Evolutionary conservation across 73 alveolate genomes (phyloP).

Genomic region (Paramecium pentaurelia): DNA sequence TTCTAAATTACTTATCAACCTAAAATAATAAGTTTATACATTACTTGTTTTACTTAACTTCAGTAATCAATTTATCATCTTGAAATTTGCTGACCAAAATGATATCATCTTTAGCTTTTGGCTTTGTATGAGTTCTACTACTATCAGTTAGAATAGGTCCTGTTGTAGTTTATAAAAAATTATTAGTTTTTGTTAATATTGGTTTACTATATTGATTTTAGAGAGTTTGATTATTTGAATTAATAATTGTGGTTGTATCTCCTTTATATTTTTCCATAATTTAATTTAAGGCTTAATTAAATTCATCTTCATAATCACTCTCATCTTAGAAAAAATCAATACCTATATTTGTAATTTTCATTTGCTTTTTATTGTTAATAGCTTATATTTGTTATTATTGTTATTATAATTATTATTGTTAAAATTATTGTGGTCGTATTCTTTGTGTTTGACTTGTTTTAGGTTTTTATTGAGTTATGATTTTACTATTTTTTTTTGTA

Average conservation of each 20-base stretch:
- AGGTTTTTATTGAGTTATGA: neutral
- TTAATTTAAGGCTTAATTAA: neutral
- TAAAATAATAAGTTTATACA: neutral
- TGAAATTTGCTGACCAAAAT: neutral
- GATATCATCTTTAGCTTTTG: constrained; percentile 27
- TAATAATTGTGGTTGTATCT: neutral
- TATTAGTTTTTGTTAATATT: neutral
- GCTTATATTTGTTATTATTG: neutral
- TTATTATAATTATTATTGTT: neutral
- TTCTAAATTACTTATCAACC: neutral
- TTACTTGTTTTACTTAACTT: constrained; percentile 30
- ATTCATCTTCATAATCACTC: neutral
- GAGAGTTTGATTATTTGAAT: neutral
- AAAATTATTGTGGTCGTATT: neutral
- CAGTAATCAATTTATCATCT: neutral
- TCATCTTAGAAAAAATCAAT: constrained; percentile 27
- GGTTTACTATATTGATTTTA: neutral
- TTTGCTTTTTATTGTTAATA: neutral
- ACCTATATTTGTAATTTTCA: neutral
- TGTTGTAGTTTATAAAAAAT: neutral
- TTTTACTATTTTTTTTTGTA: neutral
- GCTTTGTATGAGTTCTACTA: neutral
- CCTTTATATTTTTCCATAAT: constrained; percentile 39
- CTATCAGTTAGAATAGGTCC: neutral
- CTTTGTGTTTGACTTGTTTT: constrained; percentile 1